Evolutionary conservation across 768 basidiomycete species (phyloP), one percentile per base, ranked within the genome.

Genomic region (Suillus tomentosus): DNA sequence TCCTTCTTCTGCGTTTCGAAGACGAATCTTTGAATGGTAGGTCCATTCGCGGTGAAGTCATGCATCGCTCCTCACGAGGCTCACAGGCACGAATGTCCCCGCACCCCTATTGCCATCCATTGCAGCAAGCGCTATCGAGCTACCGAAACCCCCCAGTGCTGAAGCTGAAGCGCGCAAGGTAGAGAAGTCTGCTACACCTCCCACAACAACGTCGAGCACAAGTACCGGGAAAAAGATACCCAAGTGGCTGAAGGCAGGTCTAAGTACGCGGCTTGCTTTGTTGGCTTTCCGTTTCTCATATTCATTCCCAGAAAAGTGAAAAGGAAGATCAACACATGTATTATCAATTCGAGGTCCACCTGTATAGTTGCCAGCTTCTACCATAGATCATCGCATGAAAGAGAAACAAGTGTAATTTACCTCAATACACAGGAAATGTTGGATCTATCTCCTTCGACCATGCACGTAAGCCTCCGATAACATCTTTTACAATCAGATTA

Each of bases 391-490:
- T 10, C 15, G 31, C 10, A 64, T 53, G 31, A 40, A 22, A 42
- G 53, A 59, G 37, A 5, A 17, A 40, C 36, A 42, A 27, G 27
- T 61, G 40, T 65, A 67, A 42, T 42, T 42, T 42, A 53, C 17
- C 62, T 80, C 70, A 96, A 74, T 97, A 97, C 15, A 92, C 74
- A 36, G 95, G 95, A 73, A 98, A 96, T 24, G 71, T 71, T 36
- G 81, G 77, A 76, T 98, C 92, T 10, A 96, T 85, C 17, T 89
- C 77, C 65, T 76, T 81, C 57, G 89, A 82, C 95, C 95, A 97
- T 34, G 91, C 90, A 68, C 81, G 77, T 57, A 97, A 77, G 1
- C 96, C 96, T 24, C 96, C 95, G 9, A 92, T 79, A 5, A 96
- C 81, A 75, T 96, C 91, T 69, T 79, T 85, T 19, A 91, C 78